Evolutionary conservation across 768 basidiomycete genomes (phyloP).

Genomic region (Cystofilobasidium bisporidii): DNA sequence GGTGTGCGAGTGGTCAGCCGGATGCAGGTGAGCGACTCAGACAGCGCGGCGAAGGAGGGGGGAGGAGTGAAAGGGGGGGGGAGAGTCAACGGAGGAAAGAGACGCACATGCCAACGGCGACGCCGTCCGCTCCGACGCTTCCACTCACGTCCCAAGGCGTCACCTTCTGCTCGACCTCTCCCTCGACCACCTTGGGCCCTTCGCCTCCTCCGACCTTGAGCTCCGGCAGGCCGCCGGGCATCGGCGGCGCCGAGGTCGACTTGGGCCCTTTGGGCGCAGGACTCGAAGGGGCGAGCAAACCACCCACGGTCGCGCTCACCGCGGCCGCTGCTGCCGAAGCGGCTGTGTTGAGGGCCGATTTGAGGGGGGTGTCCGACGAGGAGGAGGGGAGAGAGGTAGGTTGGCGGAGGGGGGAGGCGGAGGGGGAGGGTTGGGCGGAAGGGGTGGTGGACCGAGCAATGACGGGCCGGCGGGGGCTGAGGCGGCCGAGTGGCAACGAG

Average conservation of each 20-base stretch:
- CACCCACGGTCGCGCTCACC: conserved; percentile 2
- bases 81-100: background rate
- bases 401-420: background rate
- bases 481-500: too few relatives aligned
- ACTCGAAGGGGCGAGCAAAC: conserved; percentile 18
- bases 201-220: conserved; percentile 16
- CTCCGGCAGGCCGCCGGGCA: background rate
- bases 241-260: background rate
- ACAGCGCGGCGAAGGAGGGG: background rate
- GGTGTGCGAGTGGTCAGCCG: background rate
- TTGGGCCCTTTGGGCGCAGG: background rate
- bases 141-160: conserved; percentile 99
- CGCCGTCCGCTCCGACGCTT: conserved; percentile 73
- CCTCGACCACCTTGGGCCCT: background rate
- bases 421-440: background rate
- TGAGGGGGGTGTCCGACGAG: background rate
- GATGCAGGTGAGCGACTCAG: background rate
- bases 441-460: conserved; percentile 21
- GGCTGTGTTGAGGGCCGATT: background rate
- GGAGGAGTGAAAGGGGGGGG: background rate
- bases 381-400: background rate
- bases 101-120: conserved; percentile 49
- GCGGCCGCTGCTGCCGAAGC: background rate
- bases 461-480: conserved; percentile 13
- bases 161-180: conserved; percentile 57